Conservation (phyloP, 2,329 filamentous ascomycete genomes). For the Aphanoascus verrucosus region DNA sequence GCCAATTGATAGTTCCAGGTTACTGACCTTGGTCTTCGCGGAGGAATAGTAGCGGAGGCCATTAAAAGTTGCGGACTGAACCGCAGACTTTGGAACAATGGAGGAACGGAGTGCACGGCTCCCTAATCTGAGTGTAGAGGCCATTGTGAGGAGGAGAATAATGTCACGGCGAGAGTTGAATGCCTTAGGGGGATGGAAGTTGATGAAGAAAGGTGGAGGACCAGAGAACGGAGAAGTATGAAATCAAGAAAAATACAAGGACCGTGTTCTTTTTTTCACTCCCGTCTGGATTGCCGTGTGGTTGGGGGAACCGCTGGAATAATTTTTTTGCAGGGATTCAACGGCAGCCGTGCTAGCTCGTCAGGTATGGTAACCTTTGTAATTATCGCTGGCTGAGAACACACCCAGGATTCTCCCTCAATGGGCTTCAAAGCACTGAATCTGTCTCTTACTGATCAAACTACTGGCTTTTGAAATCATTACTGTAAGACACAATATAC, state of each 20-base stretch:
- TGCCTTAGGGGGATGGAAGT: conserved; percentile 12
- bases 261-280: background rate
- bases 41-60: conserved; percentile 83
- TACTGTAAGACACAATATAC: too few species aligned
- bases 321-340: conserved; percentile 4
- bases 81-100: conserved; percentile 55
- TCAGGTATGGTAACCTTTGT: background rate
- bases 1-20: conserved; percentile 15
- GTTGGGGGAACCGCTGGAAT: conserved; percentile 1
- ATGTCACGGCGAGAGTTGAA: conserved; percentile 14
- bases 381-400: background rate
- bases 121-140: conserved; percentile 70
- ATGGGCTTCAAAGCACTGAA: too few species aligned
- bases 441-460: too few species aligned
- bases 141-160: conserved; percentile 45
- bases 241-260: background rate
- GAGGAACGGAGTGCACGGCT: conserved; percentile 70
- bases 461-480: too few species aligned
- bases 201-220: background rate
- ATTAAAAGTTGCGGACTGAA: conserved; percentile 64
- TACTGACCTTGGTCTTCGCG: conserved; percentile 66
- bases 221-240: background rate
- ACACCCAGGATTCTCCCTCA: background rate
- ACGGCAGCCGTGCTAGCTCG: background rate
- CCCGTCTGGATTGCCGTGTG: background rate